A percentile compares a stretch with the other conserved stretches of the same genome.
These are phyloP conservation scores for Pseudogymnoascus sp. DNA, from an alignment of 2,329 filamentous ascomycete genomes.

Conservation along the genomic window DNA sequence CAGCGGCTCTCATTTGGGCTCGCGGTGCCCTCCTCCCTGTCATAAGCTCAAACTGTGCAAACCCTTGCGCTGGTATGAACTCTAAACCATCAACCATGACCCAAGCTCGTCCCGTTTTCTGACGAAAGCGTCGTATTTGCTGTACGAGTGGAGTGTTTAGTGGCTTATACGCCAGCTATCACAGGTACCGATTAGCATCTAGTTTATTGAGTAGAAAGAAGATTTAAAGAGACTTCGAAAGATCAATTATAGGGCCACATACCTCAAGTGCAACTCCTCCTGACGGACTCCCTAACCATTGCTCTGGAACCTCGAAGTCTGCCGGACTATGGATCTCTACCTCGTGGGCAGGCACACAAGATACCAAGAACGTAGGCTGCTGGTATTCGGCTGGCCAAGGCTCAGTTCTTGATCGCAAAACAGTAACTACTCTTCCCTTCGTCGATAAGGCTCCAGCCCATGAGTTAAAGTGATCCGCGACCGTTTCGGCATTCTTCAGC, in stretches of 20 bases:
- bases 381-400: conserved; percentile 57
- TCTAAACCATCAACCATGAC: conserved; percentile 70
- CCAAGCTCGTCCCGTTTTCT: conserved; percentile 53
- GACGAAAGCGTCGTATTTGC: conserved; percentile 47
- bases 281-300: conserved; percentile 65
- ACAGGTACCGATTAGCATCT: not conserved
- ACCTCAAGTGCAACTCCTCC: conserved; percentile 67
- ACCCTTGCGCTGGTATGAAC: conserved; percentile 68
- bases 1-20: conserved; percentile 51
- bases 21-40: conserved; percentile 66
- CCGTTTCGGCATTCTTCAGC: conserved; percentile 53
- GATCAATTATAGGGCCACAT: conserved; percentile 4
- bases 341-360: conserved; percentile 65
- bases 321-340: conserved; percentile 57
- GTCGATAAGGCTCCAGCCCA: conserved; percentile 25
- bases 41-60: conserved; percentile 75
- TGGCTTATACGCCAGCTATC: conserved; percentile 59
- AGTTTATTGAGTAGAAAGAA: not conserved
- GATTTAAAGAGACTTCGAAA: not conserved
- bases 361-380: conserved; percentile 66
- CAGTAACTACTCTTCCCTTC: conserved; percentile 29
- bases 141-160: conserved; percentile 62
- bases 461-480: conserved; percentile 63
- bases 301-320: conserved; percentile 59
- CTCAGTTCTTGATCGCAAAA: conserved; percentile 51